Base-by-base conservation (phyloP, 768 basidiomycete species). In the Naganishia onofrii region DNA sequence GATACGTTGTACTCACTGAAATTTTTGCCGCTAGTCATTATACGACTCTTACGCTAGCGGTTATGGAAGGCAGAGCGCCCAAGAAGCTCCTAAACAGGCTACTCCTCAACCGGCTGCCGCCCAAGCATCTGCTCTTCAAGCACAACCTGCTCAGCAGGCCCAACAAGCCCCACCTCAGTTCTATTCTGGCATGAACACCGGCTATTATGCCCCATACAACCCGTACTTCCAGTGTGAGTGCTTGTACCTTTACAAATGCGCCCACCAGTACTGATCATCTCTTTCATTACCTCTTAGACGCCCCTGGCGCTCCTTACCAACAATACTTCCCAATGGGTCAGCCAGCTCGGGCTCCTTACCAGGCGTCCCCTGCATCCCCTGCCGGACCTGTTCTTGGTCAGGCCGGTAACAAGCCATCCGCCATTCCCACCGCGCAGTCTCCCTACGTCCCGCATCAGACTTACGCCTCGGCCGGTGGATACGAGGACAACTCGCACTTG, bases 171-270 rank as follows among this genome's bases (percentile, higher is more conserved):
- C 70, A 32, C 71, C 71, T n/a, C 71, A 69, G 21, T 79, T 78
- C 72, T 81, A 81, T 74, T 68, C 76, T 64, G 71, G 73, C 48
- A 77, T 78, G 72, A 79, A 78, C 76, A 29, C 60, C 42, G 76
- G 76, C 23, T 81, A 78, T 72, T 79, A 81, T 70, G 75, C 74
- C 44, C 80, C 80, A 34, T 81, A 81, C 78, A 81, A 81, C 77
- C 80, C 80, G 34, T 81, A 81, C 77, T 79, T 78, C 71, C 79
- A 79, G 69, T 80, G 78, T 79, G 60, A 74, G 79, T 73, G 1
- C 42, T 46, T 17, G 17, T 26, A 7, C 34, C 36, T 12, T 26
- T 46, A 46, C 15, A 26, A n/a, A 46, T 29, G 23, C 51, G n/a
- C 15, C 26, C 17, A 48, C 48, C 17, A 38, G 21, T 12, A 56